phyloP scores from a whole-genome alignment of 306 rosid species.

The Nissolia schottii region DNA sequence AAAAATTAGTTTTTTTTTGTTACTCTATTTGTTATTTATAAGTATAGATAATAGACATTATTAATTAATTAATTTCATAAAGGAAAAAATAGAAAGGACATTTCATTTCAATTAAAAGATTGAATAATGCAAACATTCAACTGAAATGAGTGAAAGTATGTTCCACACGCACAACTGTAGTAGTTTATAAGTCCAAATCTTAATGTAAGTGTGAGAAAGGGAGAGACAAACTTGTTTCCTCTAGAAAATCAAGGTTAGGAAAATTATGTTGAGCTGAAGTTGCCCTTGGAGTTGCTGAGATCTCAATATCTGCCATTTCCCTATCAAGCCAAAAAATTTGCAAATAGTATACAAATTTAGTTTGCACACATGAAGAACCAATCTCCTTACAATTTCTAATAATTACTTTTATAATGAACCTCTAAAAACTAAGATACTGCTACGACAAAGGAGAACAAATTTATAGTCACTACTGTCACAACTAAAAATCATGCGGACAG shows the following conservation, averaged over 20 bases:
- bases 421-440: neutral
- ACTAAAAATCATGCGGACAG: too few species aligned
- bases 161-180: too few species aligned
- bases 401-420: neutral
- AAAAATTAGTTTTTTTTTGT: too few species aligned
- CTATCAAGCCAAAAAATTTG: neutral
- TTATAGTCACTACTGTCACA: too few species aligned
- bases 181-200: too few species aligned
- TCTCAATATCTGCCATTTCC: neutral
- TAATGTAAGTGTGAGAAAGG: neutral
- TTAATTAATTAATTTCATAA: too few species aligned
- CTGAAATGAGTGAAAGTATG: too few species aligned
- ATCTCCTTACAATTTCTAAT: neutral
- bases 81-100: too few species aligned
- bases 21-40: too few species aligned
- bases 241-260: neutral
- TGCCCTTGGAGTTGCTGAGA: neutral
- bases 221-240: neutral
- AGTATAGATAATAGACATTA: too few species aligned
- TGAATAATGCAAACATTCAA: too few species aligned
- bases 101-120: too few species aligned
- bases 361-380: neutral
- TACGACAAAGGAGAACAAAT: neutral
- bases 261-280: neutral
- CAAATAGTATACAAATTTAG: neutral